Evolutionary conservation across 768 basidiomycete genomes (phyloP).

Genomic region (Mycena capillaripes): DNA sequence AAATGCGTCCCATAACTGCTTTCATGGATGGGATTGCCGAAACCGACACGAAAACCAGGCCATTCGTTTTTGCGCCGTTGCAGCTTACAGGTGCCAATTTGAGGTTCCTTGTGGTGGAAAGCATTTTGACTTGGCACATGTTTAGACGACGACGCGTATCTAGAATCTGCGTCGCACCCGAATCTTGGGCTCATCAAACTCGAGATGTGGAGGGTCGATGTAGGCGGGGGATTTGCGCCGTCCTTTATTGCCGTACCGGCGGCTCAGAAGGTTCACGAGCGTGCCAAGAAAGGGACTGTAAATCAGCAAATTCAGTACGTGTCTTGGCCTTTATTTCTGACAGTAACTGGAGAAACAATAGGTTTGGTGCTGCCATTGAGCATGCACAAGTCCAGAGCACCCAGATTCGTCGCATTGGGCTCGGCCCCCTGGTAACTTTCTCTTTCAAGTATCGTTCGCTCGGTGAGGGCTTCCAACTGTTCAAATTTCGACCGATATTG

Average conservation of each 20-base stretch:
- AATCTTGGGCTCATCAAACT: conserved; percentile 29
- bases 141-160: conserved; percentile 31
- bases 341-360: neutral
- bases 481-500: neutral
- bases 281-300: conserved; percentile 31
- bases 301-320: conserved; percentile 33
- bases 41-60: conserved; percentile 16
- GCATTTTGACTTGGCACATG: neutral
- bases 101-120: neutral
- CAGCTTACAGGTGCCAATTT: conserved; percentile 23
- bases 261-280: conserved; percentile 27
- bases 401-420: conserved; percentile 24
- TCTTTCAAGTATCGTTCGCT: conserved; percentile 35
- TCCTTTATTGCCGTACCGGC: conserved; percentile 3
- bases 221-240: conserved; percentile 11
- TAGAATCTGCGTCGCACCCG: conserved; percentile 25
- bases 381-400: conserved; percentile 24
- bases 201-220: conserved; percentile 25
- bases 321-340: neutral
- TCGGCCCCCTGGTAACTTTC: conserved; percentile 21
- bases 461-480: neutral
- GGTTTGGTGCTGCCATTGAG: conserved; percentile 26
- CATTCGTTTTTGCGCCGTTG: conserved; percentile 29
- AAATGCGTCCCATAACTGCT: conserved; percentile 1
- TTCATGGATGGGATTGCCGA: conserved; percentile 33